Evolutionary conservation across 2,329 filamentous ascomycete genomes (phyloP).

Genomic region (Huntiella moniliformis): DNA sequence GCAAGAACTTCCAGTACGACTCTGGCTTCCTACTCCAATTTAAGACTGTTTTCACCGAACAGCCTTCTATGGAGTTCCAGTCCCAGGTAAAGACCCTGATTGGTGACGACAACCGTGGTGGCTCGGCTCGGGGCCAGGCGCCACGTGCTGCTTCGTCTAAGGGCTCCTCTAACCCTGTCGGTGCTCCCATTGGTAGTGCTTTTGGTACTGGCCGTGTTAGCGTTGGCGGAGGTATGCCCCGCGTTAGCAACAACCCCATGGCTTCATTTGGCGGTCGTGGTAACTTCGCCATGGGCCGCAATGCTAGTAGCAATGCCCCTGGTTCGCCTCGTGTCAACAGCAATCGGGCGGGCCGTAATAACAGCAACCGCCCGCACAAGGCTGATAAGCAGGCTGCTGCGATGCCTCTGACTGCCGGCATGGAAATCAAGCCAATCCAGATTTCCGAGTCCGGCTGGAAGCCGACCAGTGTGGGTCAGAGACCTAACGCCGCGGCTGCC

Average conservation of each 20-base stretch:
- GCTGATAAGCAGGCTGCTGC: constrained; percentile 59
- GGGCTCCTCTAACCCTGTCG: constrained; percentile 28
- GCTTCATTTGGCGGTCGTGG: constrained; percentile 7
- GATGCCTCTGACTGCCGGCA: constrained; percentile 77
- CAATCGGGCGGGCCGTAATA: constrained; percentile 29
- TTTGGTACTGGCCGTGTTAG: constrained; percentile 10
- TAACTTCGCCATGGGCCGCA: constrained; percentile 38
- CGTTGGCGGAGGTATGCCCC: constrained; percentile 5
- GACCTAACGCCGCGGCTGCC: constrained; percentile 17
- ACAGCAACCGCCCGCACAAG: constrained; percentile 41
- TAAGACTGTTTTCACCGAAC: constrained; percentile 88
- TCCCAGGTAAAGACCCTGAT: constrained; percentile 72
- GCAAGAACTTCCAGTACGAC: constrained; percentile 81
- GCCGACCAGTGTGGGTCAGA: constrained; percentile 46
- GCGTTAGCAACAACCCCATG: constrained; percentile 9
- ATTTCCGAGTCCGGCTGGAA: constrained; percentile 72
- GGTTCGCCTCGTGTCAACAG: constrained; percentile 54
- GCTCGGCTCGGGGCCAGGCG: constrained; percentile 39
- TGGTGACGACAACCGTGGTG: constrained; percentile 36
- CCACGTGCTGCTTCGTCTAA: constrained; percentile 30
- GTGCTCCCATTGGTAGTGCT: constrained; percentile 33
- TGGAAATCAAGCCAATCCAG: constrained; percentile 64
- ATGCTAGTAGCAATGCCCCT: constrained; percentile 38
- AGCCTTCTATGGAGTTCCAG: constrained; percentile 87
- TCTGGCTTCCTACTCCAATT: constrained; percentile 92